A percentile compares a stretch with the other conserved stretches of the same genome.
phyloP scores from a whole-genome alignment of 345 rosid genomes.

The Arabidopsis suecica region DNA sequence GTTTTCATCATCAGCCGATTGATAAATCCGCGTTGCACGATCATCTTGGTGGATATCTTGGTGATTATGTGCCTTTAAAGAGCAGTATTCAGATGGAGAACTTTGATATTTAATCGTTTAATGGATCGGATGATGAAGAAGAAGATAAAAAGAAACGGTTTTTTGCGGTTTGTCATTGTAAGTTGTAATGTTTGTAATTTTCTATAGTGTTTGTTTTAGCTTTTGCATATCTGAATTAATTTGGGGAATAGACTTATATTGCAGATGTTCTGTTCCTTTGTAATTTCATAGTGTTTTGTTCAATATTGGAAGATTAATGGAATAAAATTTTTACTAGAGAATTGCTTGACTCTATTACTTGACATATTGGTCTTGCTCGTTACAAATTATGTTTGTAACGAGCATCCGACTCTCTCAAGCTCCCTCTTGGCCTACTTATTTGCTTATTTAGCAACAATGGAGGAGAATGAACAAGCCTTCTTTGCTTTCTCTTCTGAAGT shows the following conservation, averaged over 20 bases:
- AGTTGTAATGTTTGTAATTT: conserved; percentile 38
- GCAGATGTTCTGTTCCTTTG: conserved; percentile 37
- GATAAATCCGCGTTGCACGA: conserved; percentile 80
- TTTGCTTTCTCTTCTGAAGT: neutral
- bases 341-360: conserved; percentile 13
- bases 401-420: conserved; percentile 5
- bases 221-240: conserved; percentile 28
- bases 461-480: neutral
- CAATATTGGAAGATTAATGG: conserved; percentile 32
- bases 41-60: conserved; percentile 95
- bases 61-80: conserved; percentile 90
- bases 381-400: neutral
- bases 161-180: conserved; percentile 33
- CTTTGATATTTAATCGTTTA: conserved; percentile 53
- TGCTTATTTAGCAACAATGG: conserved; percentile 1
- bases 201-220: conserved; percentile 33
- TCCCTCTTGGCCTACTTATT: neutral
- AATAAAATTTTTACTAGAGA: conserved; percentile 29
- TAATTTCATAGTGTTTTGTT: conserved; percentile 27
- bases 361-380: neutral
- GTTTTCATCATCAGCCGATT: conserved; percentile 80
- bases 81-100: conserved; percentile 93
- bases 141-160: neutral
- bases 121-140: conserved; percentile 6
- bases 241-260: conserved; percentile 28